Evolutionary conservation across 139 green algal genomes (phyloP).

Genomic region (Ulvella scutata): DNA sequence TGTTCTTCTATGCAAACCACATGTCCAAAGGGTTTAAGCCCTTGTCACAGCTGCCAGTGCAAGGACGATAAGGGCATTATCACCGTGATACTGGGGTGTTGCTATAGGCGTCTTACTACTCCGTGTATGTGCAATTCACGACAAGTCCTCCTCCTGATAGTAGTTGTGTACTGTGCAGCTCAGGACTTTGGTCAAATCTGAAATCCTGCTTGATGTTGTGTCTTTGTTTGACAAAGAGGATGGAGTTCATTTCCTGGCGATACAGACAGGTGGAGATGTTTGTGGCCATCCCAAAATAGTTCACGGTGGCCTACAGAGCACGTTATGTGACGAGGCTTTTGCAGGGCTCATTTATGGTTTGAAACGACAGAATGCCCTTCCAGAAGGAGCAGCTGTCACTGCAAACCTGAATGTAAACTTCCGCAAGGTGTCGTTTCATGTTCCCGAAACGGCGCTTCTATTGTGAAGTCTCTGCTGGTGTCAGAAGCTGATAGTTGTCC

Average conservation of each 20-base stretch:
- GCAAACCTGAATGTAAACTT: not conserved
- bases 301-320: not conserved
- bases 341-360: not conserved
- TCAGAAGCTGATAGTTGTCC: too few species aligned
- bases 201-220: not conserved
- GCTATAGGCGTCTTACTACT: too few species aligned
- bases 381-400: not conserved
- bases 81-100: too few species aligned
- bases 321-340: not conserved
- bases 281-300: slow-evolving; percentile 4
- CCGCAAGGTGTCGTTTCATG: not conserved
- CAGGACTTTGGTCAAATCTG: not conserved
- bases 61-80: too few species aligned
- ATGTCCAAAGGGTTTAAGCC: too few species aligned
- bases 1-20: too few species aligned
- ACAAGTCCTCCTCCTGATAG: too few species aligned
- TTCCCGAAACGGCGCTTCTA: too few species aligned
- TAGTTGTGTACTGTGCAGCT: not conserved
- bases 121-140: too few species aligned
- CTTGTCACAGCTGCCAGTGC: too few species aligned
- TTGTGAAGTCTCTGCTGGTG: too few species aligned
- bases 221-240: not conserved
- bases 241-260: not conserved
- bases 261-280: not conserved
- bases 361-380: not conserved